Percentiles rank a stretch among this genome's conserved stretches.
phyloP scores from a whole-genome alignment of 2,329 filamentous ascomycete species.

The Trichoderma afroharzianum region DNA sequence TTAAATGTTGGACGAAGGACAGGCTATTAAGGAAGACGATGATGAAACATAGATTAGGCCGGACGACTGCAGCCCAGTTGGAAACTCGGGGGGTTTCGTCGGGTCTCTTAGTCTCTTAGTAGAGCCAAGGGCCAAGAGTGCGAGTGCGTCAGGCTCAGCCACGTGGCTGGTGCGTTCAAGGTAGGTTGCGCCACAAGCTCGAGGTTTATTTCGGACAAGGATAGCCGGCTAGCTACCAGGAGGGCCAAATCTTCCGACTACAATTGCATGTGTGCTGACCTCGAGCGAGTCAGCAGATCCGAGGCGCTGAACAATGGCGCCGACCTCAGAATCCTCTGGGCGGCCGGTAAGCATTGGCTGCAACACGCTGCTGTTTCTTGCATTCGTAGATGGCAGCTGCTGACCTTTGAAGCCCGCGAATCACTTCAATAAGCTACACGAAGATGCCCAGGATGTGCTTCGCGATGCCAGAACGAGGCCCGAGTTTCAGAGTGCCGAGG shows the following conservation, averaged over 20 bases:
- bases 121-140: not conserved
- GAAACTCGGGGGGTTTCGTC: not conserved
- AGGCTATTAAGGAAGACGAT: slow-evolving; percentile 1
- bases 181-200: slow-evolving; percentile 10
- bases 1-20: slow-evolving; percentile 5
- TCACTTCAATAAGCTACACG: slow-evolving; percentile 39
- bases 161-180: slow-evolving; percentile 2
- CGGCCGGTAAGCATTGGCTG: slow-evolving; percentile 27
- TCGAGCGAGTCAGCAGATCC: slow-evolving; percentile 13
- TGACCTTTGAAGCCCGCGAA: slow-evolving; percentile 32
- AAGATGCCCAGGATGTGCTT: slow-evolving; percentile 36
- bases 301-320: slow-evolving; percentile 32
- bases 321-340: slow-evolving; percentile 29
- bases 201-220: not conserved
- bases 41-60: slow-evolving; percentile 14
- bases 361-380: slow-evolving; percentile 17
- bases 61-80: not conserved
- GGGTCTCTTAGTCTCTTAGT: not conserved
- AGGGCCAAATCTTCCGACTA: slow-evolving; percentile 3
- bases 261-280: not conserved
- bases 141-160: not conserved
- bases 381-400: slow-evolving; percentile 1
- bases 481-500: slow-evolving; percentile 34
- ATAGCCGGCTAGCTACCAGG: slow-evolving; percentile 1
- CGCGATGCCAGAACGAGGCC: slow-evolving; percentile 38